Evolutionary conservation across 495 filamentous ascomycete species (phyloP).

Genomic region (Apodospora peruviana): DNA sequence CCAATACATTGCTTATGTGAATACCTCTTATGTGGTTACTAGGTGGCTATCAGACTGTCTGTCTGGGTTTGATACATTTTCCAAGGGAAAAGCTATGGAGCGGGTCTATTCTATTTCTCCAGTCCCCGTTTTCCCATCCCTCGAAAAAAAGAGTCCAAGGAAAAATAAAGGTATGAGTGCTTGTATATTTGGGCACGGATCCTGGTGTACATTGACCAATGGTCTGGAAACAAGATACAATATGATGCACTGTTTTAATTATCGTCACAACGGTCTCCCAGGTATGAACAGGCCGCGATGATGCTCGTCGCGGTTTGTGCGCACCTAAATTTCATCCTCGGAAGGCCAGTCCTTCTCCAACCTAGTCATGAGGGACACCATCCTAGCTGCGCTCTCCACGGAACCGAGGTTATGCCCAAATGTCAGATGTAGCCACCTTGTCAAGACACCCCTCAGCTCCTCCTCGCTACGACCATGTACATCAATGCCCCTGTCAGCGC

Average conservation of each 20-base stretch:
- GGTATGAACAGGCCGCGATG: background rate
- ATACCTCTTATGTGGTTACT: background rate
- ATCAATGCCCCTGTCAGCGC: constrained; percentile 35
- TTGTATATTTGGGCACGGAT: too few relatives aligned
- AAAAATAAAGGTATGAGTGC: background rate
- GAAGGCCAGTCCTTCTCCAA: background rate
- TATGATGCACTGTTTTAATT: too few relatives aligned
- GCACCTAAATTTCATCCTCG: background rate
- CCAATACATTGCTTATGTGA: background rate
- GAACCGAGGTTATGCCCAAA: background rate
- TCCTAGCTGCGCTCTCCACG: background rate
- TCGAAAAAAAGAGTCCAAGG: background rate
- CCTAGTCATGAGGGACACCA: background rate
- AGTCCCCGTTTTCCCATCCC: too few relatives aligned
- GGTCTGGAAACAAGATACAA: too few relatives aligned
- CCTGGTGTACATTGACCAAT: too few relatives aligned
- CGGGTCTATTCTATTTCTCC: background rate
- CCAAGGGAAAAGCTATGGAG: background rate
- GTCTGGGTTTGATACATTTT: background rate
- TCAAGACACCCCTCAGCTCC: constrained; percentile 22
- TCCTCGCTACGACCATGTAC: constrained; percentile 20
- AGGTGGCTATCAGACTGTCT: background rate
- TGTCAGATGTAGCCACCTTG: constrained; percentile 28
- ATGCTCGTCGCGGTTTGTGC: too few relatives aligned
- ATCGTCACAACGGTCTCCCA: too few relatives aligned